Conservation (phyloP, 345 rosid genomes). For the Turritis glabra region DNA sequence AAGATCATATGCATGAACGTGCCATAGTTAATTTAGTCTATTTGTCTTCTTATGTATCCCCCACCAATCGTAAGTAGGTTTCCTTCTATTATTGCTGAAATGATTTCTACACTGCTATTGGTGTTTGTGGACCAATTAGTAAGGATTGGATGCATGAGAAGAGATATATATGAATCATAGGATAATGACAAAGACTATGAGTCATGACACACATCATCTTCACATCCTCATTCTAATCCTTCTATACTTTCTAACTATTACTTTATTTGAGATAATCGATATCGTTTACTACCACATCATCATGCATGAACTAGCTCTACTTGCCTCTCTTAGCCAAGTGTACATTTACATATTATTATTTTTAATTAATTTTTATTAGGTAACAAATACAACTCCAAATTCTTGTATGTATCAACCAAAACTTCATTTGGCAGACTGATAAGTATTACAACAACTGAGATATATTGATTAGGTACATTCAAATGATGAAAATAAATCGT, state of each 20-base stretch:
- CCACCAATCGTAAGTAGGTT: conserved; percentile 5
- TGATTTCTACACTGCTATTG: conserved; percentile 12
- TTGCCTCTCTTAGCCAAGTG: background rate
- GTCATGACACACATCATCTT: conserved; percentile 26
- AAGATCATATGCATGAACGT: conserved; percentile 30
- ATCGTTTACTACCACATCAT: background rate
- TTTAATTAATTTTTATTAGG: background rate
- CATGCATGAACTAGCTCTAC: conserved; percentile 30
- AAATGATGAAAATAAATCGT: background rate
- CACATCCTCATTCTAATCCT: conserved; percentile 29
- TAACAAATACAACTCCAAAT: background rate
- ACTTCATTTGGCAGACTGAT: background rate
- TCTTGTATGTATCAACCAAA: background rate
- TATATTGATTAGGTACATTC: background rate
- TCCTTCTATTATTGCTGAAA: conserved; percentile 18
- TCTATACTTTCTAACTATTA: conserved; percentile 11
- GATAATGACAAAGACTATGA: conserved; percentile 34
- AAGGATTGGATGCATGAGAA: conserved; percentile 27
- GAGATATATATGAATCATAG: conserved; percentile 17
- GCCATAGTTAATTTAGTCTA: background rate
- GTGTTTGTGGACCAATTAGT: conserved; percentile 18
- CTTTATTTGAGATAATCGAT: background rate
- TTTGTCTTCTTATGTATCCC: conserved; percentile 4
- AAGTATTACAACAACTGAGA: background rate
- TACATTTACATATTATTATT: background rate